Percentiles rank a stretch among this genome's conserved stretches.
phyloP scores from a whole-genome alignment of 2,329 filamentous ascomycete genomes.

The Pochonia chlamydosporia region DNA sequence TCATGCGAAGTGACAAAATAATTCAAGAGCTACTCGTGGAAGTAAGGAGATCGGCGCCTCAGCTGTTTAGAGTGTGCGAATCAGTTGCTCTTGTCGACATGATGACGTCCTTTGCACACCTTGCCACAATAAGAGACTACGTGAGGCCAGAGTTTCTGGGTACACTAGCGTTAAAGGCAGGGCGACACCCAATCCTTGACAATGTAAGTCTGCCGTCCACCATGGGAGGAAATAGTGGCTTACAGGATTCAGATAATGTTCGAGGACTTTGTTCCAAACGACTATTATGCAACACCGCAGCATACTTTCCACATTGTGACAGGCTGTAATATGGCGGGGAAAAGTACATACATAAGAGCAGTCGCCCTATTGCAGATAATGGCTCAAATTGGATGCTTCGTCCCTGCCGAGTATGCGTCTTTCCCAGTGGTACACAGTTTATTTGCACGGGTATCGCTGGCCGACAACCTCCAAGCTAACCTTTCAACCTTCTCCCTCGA shows the following conservation, averaged over 20 bases:
- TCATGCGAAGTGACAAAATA: slow-evolving; percentile 73
- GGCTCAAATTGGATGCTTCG: slow-evolving; percentile 88
- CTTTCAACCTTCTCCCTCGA: slow-evolving; percentile 90
- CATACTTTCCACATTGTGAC: slow-evolving; percentile 89
- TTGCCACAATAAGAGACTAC: slow-evolving; percentile 57
- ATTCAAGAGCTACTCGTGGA: slow-evolving; percentile 65
- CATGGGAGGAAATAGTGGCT: neutral
- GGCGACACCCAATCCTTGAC: slow-evolving; percentile 74
- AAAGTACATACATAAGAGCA: slow-evolving; percentile 88
- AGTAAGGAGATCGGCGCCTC: slow-evolving; percentile 66
- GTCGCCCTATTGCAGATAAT: slow-evolving; percentile 83
- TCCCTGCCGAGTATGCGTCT: slow-evolving; percentile 78
- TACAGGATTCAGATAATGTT: slow-evolving; percentile 44
- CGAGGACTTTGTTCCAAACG: slow-evolving; percentile 75
- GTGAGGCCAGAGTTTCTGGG: slow-evolving; percentile 63
- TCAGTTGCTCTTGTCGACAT: slow-evolving; percentile 84
- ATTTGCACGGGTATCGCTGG: slow-evolving; percentile 80
- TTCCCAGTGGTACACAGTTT: slow-evolving; percentile 77
- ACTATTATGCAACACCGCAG: slow-evolving; percentile 77
- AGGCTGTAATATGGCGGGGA: slow-evolving; percentile 97
- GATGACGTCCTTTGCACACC: slow-evolving; percentile 69
- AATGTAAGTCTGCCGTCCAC: slow-evolving; percentile 35
- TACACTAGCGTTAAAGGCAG: slow-evolving; percentile 65
- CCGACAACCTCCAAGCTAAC: slow-evolving; percentile 85
- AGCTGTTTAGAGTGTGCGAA: slow-evolving; percentile 79